These are phyloP conservation scores for Tolypocladium sp. DNA, from an alignment of 2,329 filamentous ascomycete species.

Conservation along the genomic window DNA sequence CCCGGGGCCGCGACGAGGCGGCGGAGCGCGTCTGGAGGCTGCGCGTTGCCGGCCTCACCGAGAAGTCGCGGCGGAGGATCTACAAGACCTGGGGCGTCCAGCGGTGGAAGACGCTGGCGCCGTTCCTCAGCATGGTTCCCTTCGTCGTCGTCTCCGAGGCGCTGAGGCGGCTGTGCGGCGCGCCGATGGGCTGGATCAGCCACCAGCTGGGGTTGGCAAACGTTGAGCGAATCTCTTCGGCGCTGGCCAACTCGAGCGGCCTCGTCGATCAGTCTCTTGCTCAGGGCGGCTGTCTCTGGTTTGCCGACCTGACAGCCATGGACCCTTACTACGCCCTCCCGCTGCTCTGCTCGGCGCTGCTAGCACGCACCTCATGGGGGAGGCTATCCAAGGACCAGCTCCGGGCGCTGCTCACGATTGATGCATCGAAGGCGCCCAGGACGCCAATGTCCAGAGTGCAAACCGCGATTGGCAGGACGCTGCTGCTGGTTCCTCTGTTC, in stretches of 20 bases:
- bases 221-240: slow-evolving; percentile 10
- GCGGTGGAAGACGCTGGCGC: slow-evolving; percentile 34
- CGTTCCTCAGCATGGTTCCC: slow-evolving; percentile 32
- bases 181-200: slow-evolving; percentile 19
- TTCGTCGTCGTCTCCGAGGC: slow-evolving; percentile 43
- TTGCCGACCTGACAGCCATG: slow-evolving; percentile 40
- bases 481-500: slow-evolving; percentile 23
- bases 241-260: slow-evolving; percentile 13
- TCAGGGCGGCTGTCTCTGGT: slow-evolving; percentile 45
- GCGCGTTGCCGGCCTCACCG: slow-evolving; percentile 13
- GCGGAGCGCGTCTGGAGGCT: slow-evolving; percentile 12
- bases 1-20: slow-evolving; percentile 3
- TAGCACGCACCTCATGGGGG: slow-evolving; percentile 19
- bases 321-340: slow-evolving; percentile 44
- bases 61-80: slow-evolving; percentile 22
- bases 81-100: slow-evolving; percentile 32
- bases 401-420: slow-evolving; percentile 13
- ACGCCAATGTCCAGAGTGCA: slow-evolving; percentile 12
- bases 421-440: slow-evolving; percentile 6
- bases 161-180: slow-evolving; percentile 34
- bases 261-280: slow-evolving; percentile 30
- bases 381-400: slow-evolving; percentile 18
- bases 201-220: slow-evolving; percentile 18
- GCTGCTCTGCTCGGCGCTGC: slow-evolving; percentile 18
- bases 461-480: slow-evolving; percentile 17